These are phyloP conservation scores for Phytophthora megakarya DNA, from an alignment of 352 stramenopile species.

Conservation along the genomic window DNA sequence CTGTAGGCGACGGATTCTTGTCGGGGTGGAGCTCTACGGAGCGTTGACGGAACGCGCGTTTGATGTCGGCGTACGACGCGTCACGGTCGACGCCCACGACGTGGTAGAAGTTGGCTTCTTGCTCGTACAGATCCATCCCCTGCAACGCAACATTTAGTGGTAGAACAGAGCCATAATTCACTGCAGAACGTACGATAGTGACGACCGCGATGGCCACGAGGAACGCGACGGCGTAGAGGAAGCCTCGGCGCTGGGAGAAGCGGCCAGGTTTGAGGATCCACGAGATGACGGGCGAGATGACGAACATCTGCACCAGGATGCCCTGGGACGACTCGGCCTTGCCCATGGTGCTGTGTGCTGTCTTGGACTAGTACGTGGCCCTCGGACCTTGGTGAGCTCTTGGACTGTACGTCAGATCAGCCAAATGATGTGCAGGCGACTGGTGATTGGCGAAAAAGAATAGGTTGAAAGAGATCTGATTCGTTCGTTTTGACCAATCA, in stretches of 20 bases:
- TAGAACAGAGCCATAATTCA: neutral
- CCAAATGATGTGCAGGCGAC: constrained; percentile 23
- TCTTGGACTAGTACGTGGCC: constrained; percentile 17
- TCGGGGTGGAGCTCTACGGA: constrained; percentile 96
- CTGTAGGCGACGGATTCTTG: constrained; percentile 94
- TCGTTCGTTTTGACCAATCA: constrained; percentile 9
- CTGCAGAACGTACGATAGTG: constrained; percentile 83
- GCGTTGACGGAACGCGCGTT: constrained; percentile 95
- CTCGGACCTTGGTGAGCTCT: constrained; percentile 5
- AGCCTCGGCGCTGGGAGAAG: constrained; percentile 92
- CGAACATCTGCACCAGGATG: constrained; percentile 74
- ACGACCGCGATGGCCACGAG: constrained; percentile 90
- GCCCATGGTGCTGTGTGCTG: constrained; percentile 40
- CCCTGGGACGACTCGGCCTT: constrained; percentile 66
- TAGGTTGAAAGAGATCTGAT: neutral
- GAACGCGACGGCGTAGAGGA: constrained; percentile 95
- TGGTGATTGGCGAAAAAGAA: neutral
- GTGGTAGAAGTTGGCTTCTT: constrained; percentile 95
- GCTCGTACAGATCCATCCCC: constrained; percentile 87
- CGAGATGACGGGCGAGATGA: constrained; percentile 89
- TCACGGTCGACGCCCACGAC: constrained; percentile 91
- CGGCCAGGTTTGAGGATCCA: constrained; percentile 96
- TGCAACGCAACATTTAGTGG: constrained; percentile 16
- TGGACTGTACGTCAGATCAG: constrained; percentile 15
- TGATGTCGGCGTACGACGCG: constrained; percentile 94